phyloP scores from a whole-genome alignment of 306 rosid genomes.

The Vigna reflexopilosa region DNA sequence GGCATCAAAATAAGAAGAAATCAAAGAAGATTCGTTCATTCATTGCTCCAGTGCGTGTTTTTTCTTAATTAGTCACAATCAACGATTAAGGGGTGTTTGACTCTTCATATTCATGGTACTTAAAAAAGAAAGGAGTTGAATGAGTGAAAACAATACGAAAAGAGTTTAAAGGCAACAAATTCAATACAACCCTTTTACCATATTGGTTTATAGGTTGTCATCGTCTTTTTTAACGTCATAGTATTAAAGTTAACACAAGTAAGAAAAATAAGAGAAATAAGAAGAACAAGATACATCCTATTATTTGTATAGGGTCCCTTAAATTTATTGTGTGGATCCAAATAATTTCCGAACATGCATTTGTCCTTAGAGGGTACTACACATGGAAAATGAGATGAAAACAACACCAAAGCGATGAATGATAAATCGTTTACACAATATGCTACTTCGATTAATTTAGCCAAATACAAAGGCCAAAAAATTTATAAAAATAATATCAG shows the following conservation, averaged over 20 bases:
- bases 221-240: background rate
- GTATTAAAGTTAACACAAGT: background rate
- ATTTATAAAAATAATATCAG: background rate
- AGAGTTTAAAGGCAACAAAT: slow-evolving; percentile 41
- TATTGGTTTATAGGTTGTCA: background rate
- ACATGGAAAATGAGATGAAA: slow-evolving; percentile 44
- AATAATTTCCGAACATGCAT: slow-evolving; percentile 41
- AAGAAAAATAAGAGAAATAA: background rate
- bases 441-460: slow-evolving; percentile 25
- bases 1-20: slow-evolving; percentile 54
- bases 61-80: slow-evolving; percentile 54
- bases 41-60: slow-evolving; percentile 39
- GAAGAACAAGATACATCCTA: background rate
- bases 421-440: slow-evolving; percentile 37
- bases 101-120: slow-evolving; percentile 35
- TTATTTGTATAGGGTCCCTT: background rate
- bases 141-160: slow-evolving; percentile 39
- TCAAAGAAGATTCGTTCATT: slow-evolving; percentile 51
- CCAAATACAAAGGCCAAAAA: slow-evolving; percentile 42
- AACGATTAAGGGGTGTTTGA: slow-evolving; percentile 47
- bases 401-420: slow-evolving; percentile 51
- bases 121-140: background rate
- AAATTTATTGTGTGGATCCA: background rate
- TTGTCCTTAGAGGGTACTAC: slow-evolving; percentile 52
- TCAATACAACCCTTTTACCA: slow-evolving; percentile 43